Evolutionary conservation across 805 yeast species (phyloP), one percentile per base, ranked within the genome.

Genomic region (Brettanomyces sp.): DNA sequence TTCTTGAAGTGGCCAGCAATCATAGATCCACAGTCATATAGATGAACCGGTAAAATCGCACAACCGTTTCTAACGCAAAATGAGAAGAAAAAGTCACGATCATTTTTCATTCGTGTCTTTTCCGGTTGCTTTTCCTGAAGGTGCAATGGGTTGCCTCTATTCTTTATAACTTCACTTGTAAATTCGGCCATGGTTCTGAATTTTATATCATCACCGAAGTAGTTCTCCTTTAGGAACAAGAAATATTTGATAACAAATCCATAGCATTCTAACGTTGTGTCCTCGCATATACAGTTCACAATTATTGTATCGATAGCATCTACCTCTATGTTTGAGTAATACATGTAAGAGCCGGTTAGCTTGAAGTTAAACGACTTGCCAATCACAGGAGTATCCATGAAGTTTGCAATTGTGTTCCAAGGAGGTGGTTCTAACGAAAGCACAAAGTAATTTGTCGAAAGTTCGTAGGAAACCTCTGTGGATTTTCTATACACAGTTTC

Each of bases 101-200:
- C 96, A 55, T 86, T 86, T 33, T 79, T 80, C 4, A 39, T 35
- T n/a, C 12, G 6, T 8, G 32, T 30, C 12, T 9, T 12, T 14
- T 9, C n/a, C 11, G 18, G 25, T 41, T 28, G 24, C 45, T 42
- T 13, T 33, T 34, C 4, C 32, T 41, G 5, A 35, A 18, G 6
- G 7, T 35, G 22, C 13, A n/a, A n/a, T 25, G 39, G 14, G 22
- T 28, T 9, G 24, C 41, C 18, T 28, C 41, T 30, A 13, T 32
- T 41, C 7, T 11, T 25, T 12, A 18, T 36, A 23, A 23, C 18
- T 5, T 45, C 49, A 18, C 58, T 62, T 4, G 80, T 75, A 52
- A 81, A 90, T 59, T 91, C 99, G 51, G 87, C 93, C 41, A 88
- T 73, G 0, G 98, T 93, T 52, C 77, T 80, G 59, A 93, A 93